Conservation (phyloP, 2,329 filamentous ascomycete genomes). For the Geosmithia flava region DNA sequence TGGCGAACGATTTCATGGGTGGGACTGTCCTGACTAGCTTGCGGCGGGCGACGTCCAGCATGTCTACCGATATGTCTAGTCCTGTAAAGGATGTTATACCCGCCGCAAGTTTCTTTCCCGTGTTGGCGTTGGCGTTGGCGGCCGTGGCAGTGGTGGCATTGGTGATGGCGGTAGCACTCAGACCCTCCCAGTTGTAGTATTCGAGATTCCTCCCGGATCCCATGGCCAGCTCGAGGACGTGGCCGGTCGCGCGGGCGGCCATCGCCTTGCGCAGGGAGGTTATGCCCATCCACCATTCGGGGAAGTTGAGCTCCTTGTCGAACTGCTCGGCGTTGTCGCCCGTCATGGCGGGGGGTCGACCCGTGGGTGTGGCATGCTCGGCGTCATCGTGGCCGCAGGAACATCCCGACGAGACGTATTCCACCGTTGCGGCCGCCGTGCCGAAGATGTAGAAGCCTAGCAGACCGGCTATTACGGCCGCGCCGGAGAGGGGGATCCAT, state of each 20-base stretch:
- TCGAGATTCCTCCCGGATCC: conserved; percentile 50
- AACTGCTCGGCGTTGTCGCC: conserved; percentile 39
- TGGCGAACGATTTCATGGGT: conserved; percentile 16
- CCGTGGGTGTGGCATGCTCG: conserved; percentile 28
- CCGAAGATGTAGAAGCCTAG: conserved; percentile 35
- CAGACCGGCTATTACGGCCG: conserved; percentile 28
- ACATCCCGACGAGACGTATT: conserved; percentile 9
- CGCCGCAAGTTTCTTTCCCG: conserved; percentile 1
- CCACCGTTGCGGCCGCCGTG: conserved; percentile 21
- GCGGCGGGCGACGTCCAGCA: conserved; percentile 44
- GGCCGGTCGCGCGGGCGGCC: conserved; percentile 32
- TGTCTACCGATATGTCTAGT: conserved; percentile 46
- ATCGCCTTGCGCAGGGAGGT: conserved; percentile 35
- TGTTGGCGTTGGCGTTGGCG: conserved; percentile 5
- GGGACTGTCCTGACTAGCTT: conserved; percentile 35
- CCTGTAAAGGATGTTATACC: conserved; percentile 45
- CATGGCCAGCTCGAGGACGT: conserved; percentile 51
- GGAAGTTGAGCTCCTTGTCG: conserved; percentile 43
- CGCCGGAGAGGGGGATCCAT: conserved; percentile 31
- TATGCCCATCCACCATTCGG: conserved; percentile 46
- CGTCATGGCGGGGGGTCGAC: conserved; percentile 32
- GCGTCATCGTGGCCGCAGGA: conserved; percentile 5
- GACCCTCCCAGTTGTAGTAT: conserved; percentile 43
- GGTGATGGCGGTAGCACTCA: conserved; percentile 12
- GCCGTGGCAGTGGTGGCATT: conserved; percentile 4